Percentiles rank a stretch among this genome's conserved stretches.
Conservation (phyloP, 495 filamentous ascomycete species). For the Hypoxylon crocopeplum region DNA sequence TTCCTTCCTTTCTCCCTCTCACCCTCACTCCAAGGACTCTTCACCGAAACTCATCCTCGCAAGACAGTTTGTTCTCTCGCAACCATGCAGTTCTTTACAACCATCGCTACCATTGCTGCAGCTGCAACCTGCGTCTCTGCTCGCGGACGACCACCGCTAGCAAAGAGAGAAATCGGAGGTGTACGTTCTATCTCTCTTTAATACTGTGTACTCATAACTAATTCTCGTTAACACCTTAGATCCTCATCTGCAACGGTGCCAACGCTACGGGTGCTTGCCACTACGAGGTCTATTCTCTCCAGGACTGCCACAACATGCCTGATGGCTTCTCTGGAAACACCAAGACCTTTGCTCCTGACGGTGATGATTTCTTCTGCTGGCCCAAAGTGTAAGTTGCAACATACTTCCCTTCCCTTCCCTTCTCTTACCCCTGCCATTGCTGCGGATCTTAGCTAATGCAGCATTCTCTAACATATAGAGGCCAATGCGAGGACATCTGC, state of each 20-base stretch:
- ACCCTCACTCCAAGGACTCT: neutral
- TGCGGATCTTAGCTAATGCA: constrained; percentile 3
- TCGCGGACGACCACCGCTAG: constrained; percentile 11
- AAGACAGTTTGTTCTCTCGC: neutral
- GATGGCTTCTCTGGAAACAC: constrained; percentile 40
- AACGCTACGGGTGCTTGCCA: constrained; percentile 49
- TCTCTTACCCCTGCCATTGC: neutral
- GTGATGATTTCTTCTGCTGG: constrained; percentile 49
- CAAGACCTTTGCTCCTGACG: constrained; percentile 51
- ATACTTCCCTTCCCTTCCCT: neutral
- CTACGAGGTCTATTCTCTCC: constrained; percentile 44
- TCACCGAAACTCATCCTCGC: constrained; percentile 5
- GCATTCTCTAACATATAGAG: constrained; percentile 17
- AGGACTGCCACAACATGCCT: constrained; percentile 47
- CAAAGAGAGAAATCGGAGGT: constrained; percentile 42
- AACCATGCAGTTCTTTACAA: constrained; percentile 32
- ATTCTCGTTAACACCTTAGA: constrained; percentile 23
- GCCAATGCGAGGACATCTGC: constrained; percentile 48
- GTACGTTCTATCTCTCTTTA: constrained; percentile 32
- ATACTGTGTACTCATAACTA: no score
- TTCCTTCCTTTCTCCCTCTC: constrained; percentile 4
- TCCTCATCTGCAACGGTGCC: constrained; percentile 51
- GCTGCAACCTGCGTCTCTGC: constrained; percentile 26
- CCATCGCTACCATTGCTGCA: constrained; percentile 27
- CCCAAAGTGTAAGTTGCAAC: constrained; percentile 40